Evolutionary conservation across 257 asterid genomes (phyloP).

Genomic region (Nemophila menziesii): DNA sequence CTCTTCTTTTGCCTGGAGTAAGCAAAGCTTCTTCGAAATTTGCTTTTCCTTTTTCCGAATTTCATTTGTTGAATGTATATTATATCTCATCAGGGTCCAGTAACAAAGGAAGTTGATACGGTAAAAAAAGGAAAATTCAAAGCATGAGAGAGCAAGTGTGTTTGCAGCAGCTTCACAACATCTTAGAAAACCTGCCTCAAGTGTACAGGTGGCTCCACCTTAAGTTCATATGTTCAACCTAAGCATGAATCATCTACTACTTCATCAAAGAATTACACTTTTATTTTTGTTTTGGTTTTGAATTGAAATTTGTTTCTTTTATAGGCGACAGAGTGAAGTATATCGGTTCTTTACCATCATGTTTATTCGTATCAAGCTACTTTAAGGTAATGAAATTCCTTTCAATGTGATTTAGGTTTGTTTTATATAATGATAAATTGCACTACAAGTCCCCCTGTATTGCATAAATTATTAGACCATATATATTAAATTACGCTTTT

Average conservation of each 20-base stretch:
- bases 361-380: slow-evolving; percentile 44
- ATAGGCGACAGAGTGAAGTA: slow-evolving; percentile 85
- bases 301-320: no score
- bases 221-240: slow-evolving; percentile 50
- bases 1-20: no score
- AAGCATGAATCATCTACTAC: slow-evolving; percentile 88
- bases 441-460: no score
- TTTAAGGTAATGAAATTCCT: slow-evolving; percentile 64
- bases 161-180: slow-evolving; percentile 44
- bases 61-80: no score
- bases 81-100: slow-evolving; percentile 63
- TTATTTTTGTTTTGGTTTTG: no score
- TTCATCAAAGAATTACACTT: slow-evolving; percentile 52
- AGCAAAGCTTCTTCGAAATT: no score
- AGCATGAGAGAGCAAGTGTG: slow-evolving; percentile 53
- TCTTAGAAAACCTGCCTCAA: slow-evolving; percentile 58
- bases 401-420: no score
- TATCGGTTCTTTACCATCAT: slow-evolving; percentile 46
- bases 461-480: no score
- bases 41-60: no score
- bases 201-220: slow-evolving; percentile 51
- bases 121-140: slow-evolving; percentile 50
- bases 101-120: slow-evolving; percentile 49
- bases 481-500: no score
- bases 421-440: no score